Base-by-base conservation (phyloP, 352 stramenopile species). In the Aphanomyces stellatus region DNA sequence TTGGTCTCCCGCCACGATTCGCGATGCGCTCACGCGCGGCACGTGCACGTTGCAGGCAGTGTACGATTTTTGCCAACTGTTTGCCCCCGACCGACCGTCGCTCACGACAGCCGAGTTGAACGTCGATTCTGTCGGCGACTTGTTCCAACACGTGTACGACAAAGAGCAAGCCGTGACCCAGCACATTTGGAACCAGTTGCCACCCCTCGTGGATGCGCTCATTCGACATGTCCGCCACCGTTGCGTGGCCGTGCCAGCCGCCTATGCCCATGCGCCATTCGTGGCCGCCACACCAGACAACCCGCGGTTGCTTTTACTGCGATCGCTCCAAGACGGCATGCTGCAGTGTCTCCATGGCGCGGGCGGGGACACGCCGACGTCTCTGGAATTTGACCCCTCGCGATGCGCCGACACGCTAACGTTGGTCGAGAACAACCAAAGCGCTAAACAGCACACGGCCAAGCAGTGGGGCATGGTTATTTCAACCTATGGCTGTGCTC, bases 391-490 rank as follows among this genome's bases (percentile, higher is more conserved):
- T 76, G 87, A 96, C 76, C 71, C 83, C 22, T 82, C 85, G 4
- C 79, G 88, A 8, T 96, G 88, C 55, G 88, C 88, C 13, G 88
- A 96, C 72, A 95, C 88, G 4, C 95, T 96, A 78, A 93, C 87
- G 27, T 69, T 96, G 22, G 89, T 81, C 1, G 85, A 95, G 63
- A 76, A 78, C 28, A 91, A 88, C 61, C 79, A 85, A 63, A 95
- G 84, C 15, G 88, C 87, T 24, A 92, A 90, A 53, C 88, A 96
- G 73, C 92, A 95, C 66, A 93, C 88, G 3, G 87, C 87, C 15
- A 96, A 96, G 43, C 87, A 96, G 42, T 96, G 88, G 88, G 88
- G 88, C 48, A 95, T 94, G 84, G 86, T 93, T 13, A 92, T 96
- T 76, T 78, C 87, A 37, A 93, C 83, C 4, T 91, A 84, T 5